Base-by-base conservation (phyloP, 345 rosid genomes). In the Aegle marmelos region DNA sequence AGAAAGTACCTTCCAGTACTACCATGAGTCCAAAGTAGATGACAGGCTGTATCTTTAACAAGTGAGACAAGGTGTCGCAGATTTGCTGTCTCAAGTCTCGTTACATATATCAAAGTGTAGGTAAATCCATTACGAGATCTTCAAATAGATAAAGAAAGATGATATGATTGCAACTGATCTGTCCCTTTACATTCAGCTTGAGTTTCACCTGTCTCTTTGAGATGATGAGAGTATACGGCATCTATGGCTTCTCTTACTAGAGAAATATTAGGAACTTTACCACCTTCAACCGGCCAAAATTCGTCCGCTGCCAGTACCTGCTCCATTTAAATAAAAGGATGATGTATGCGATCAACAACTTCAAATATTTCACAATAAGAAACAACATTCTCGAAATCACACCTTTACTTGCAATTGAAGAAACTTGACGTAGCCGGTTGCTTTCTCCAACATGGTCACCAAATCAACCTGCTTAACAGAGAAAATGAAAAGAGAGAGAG, bases 341-440 rank as follows among this genome's bases (percentile, higher is more conserved):
- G 37, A 7, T 72, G 14, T 6, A 28, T 45, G 63, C 53, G 34
- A 75, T 6, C 39, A 36, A 36, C 65, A 94, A 95, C 94, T 93
- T 93, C 53, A 91, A 7, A 36, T 6, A 36, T 36, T 36, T 36
- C 39, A 36, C 7, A 36, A 36, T 36, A 36, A 36, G 39, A 36
- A 36, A 6, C 7, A 36, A 36, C 6, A 36, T 6, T 34, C 37
- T 34, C 1, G 6, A 1, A 48, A 76, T 28, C 17, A 2, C 66
- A 94, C 97, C 95, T 93, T 93, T 53, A 91, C 98, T 95, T 95
- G 98, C 85, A 95, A n/a, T 60, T 95, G 98, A 85, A 95, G 98
- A 83, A 93, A 95, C 86, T 95, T 93, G 62, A 95, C 98, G 82
- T 95, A 95, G 74, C 95, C 78, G 27, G 91, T 88, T 27, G 98